Evolutionary conservation across 306 rosid genomes (phyloP), one percentile per base, ranked within the genome.

Genomic region (Astragalus glycyphyllos): DNA sequence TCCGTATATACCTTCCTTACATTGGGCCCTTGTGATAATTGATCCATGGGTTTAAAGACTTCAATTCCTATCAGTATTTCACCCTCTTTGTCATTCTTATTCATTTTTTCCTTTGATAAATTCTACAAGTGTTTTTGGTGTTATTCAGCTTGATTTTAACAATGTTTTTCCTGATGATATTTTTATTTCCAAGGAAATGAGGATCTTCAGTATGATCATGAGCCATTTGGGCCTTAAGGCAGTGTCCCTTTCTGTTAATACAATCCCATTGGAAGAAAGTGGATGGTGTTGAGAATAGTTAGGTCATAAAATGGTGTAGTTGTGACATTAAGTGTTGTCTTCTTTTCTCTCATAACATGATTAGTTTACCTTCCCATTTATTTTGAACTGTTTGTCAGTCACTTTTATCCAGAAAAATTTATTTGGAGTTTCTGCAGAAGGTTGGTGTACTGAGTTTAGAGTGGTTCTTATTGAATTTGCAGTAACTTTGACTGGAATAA

Each of bases 171-270:
- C 26, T 7, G 32, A 50, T 17, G 44, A 59, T 26, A 50, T 59
- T 48, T 48, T 20, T 50, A 41, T 68, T 69, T 37, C 46, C 35
- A 11, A 49, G 8, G 69, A 58, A 59, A 42, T 38, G 54, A 50
- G 42, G 50, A 55, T 13, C 59, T 69, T 53, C 26, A 20, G 51
- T 69, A n/a, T n/a, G n/a, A n/a, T n/a, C n/a, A 51, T 50, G 70
- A 44, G 38, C 63, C 58, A 81, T 59, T 35, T 61, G 10, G 69
- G 40, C 70, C 15, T 62, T 8, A 76, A 51, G 72, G 37, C 32
- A 14, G 46, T 58, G 20, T 35, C 54, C 42, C 3, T 81, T 53
- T 17, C 29, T 34, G 44, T 69, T 60, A 71, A 68, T 61, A 26
- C 72, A 48, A 63, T 68, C 35, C 62, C 66, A 31, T 76, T 82